Evolutionary conservation across 441 rosid genomes (phyloP).

Genomic region (Macaranga tanarius): DNA sequence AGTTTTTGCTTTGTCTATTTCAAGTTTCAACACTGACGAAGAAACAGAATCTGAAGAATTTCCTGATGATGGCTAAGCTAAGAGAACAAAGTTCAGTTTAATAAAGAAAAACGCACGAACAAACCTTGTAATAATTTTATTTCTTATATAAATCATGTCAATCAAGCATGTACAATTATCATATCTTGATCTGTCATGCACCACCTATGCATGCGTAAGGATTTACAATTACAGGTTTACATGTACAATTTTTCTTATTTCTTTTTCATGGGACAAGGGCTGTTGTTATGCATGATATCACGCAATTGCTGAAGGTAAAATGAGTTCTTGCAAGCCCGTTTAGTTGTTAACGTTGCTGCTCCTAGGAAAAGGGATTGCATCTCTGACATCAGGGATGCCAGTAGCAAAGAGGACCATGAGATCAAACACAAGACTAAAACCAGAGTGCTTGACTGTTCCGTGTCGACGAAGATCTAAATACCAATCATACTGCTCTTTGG

Average conservation of each 20-base stretch:
- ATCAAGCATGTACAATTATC: neutral
- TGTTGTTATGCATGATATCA: neutral
- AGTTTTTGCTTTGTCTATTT: too few species aligned
- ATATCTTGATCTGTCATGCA: neutral
- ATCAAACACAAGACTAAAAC: slow-evolving; percentile 70
- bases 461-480: slow-evolving; percentile 77
- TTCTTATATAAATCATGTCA: slow-evolving; percentile 21
- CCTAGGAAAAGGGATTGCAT: slow-evolving; percentile 73
- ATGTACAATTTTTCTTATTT: neutral
- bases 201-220: neutral
- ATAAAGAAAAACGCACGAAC: neutral
- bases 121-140: slow-evolving; percentile 5
- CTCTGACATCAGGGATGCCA: slow-evolving; percentile 77
- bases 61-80: too few species aligned
- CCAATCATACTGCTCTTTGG: slow-evolving; percentile 71
- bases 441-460: slow-evolving; percentile 78
- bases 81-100: neutral
- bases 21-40: too few species aligned
- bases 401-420: slow-evolving; percentile 66
- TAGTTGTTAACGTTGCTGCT: slow-evolving; percentile 49
- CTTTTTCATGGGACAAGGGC: neutral
- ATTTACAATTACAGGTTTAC: slow-evolving; percentile 14
- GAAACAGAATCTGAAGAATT: too few species aligned
- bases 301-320: neutral
- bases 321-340: slow-evolving; percentile 5